Evolutionary conservation across 371 early-diverging fungal species (phyloP).

Genomic region (Entomophthora muscae): DNA sequence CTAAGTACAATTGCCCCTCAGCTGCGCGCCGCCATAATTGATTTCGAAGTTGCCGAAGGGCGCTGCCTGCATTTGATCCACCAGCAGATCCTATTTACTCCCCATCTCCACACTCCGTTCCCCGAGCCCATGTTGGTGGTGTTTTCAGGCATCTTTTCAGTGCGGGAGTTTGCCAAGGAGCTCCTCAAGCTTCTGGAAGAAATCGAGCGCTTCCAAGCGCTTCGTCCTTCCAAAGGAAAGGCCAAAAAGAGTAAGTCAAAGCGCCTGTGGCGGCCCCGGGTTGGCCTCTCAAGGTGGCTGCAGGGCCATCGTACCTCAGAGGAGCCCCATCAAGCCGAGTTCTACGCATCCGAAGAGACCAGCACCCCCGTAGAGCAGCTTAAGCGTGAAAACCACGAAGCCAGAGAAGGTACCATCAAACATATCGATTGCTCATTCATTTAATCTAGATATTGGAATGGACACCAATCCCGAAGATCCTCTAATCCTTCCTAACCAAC

Average conservation of each 20-base stretch:
- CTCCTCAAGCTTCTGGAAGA: neutral
- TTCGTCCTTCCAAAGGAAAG: neutral
- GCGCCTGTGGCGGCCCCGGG: neutral
- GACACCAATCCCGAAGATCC: neutral
- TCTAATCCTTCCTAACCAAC: slow-evolving; percentile 1
- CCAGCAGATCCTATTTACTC: neutral
- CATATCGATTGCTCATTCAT: neutral
- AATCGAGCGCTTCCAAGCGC: neutral
- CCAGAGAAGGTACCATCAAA: neutral
- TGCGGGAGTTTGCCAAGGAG: slow-evolving; percentile 3
- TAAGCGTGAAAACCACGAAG: neutral
- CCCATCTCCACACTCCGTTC: neutral
- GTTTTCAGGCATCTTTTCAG: slow-evolving; percentile 3
- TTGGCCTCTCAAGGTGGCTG: neutral
- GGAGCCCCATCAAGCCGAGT: neutral
- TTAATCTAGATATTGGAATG: neutral
- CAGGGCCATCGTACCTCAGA: neutral
- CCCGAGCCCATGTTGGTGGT: slow-evolving; percentile 8
- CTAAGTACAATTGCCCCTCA: neutral
- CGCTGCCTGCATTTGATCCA: slow-evolving; percentile 5
- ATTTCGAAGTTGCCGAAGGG: slow-evolving; percentile 2
- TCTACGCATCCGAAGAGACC: neutral
- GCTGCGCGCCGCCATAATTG: neutral
- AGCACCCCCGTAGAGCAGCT: neutral
- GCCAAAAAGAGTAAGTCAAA: neutral